A percentile compares a stretch with the other conserved stretches of the same genome.
These are phyloP conservation scores for Suillus lakei DNA, from an alignment of 768 basidiomycete species.

Conservation along the genomic window DNA sequence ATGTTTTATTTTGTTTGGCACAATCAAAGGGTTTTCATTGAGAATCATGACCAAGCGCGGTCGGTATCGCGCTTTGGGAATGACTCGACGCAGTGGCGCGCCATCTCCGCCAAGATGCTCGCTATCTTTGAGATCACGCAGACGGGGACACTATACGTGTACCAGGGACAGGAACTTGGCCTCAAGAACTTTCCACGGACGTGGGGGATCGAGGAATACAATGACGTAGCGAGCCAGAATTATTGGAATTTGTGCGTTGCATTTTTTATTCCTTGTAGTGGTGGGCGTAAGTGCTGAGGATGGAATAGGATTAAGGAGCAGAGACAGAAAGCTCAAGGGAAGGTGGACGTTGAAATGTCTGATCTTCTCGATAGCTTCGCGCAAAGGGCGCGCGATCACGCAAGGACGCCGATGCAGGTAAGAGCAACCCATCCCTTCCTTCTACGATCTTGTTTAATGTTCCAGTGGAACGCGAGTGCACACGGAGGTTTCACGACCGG, in stretches of 20 bases:
- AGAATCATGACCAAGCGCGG: conserved; percentile 73
- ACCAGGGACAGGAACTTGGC: conserved; percentile 77
- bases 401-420: conserved; percentile 71
- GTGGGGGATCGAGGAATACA: conserved; percentile 77
- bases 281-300: conserved; percentile 2
- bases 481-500: conserved; percentile 71
- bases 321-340: conserved; percentile 35
- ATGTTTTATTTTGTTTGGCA: not conserved
- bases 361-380: conserved; percentile 62
- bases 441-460: not conserved
- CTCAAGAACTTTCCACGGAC: conserved; percentile 63
- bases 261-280: not conserved
- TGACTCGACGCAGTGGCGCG: conserved; percentile 60
- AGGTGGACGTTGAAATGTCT: conserved; percentile 57
- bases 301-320: conserved; percentile 42
- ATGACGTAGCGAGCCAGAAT: conserved; percentile 66
- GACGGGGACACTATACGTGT: conserved; percentile 73
- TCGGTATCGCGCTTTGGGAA: conserved; percentile 70
- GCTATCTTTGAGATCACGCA: conserved; percentile 64
- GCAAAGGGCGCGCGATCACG: conserved; percentile 72
- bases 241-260: conserved; percentile 56
- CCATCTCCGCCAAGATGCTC: conserved; percentile 67
- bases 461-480: conserved; percentile 56
- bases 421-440: conserved; percentile 13
- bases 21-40: conserved; percentile 55